Conservation (phyloP, 305 asterid genomes). For the Fraxinus sp. region DNA sequence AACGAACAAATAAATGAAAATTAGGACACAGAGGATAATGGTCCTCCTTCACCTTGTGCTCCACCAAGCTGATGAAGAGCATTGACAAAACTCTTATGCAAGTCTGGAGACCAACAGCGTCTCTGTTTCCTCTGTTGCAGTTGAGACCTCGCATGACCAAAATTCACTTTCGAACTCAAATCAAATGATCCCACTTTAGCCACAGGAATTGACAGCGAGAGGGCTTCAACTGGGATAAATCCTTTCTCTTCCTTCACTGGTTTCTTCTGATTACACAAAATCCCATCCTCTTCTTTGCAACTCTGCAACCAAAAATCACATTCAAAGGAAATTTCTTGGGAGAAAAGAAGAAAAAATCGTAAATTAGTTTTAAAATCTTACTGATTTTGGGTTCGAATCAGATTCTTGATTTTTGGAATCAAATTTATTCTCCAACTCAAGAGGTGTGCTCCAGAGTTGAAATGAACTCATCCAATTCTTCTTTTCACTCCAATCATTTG, state of each 20-base stretch:
- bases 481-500: conserved; percentile 39
- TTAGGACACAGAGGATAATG: not conserved
- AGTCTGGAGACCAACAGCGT: conserved; percentile 47
- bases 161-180: not conserved
- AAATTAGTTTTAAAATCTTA: not conserved
- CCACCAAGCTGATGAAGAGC: conserved; percentile 46
- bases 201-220: conserved; percentile 10
- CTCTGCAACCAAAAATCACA: conserved; percentile 10
- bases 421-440: conserved; percentile 28
- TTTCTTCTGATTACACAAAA: conserved; percentile 14
- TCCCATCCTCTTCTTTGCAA: conserved; percentile 21
- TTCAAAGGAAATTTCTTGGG: not conserved
- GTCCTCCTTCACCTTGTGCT: conserved; percentile 27
- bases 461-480: conserved; percentile 55
- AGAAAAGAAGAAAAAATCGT: not conserved
- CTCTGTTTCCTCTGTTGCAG: conserved; percentile 32
- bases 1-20: not conserved
- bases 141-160: not conserved
- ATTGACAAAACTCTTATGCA: conserved; percentile 35
- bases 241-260: not conserved
- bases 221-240: not conserved
- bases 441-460: conserved; percentile 53
- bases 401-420: conserved; percentile 20
- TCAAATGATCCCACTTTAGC: conserved; percentile 17
- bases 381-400: conserved; percentile 25